A percentile compares a stretch with the other conserved stretches of the same genome.
Evolutionary conservation across 2,329 filamentous ascomycete species (phyloP).

Genomic region (Fusarium sp.): DNA sequence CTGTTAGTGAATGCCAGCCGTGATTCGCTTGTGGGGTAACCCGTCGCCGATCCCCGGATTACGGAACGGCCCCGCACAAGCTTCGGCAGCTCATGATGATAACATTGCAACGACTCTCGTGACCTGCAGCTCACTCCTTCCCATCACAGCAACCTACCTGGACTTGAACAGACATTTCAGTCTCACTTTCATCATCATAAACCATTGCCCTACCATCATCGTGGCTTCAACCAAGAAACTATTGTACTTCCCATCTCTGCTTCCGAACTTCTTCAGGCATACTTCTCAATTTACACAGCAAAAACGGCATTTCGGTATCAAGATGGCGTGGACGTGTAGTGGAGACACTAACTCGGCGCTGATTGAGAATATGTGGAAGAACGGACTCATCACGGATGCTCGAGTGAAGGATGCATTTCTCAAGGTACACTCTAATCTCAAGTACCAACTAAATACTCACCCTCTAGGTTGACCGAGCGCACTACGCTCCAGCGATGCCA

Average conservation of each 20-base stretch:
- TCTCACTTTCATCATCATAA: too few relatives aligned
- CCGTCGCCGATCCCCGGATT: constrained; percentile 40
- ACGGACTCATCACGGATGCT: constrained; percentile 78
- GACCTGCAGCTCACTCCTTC: background rate
- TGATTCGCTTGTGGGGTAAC: constrained; percentile 36
- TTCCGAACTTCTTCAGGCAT: constrained; percentile 2
- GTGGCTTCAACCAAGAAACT: constrained; percentile 30
- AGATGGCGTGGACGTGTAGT: constrained; percentile 92
- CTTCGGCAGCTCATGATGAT: constrained; percentile 40
- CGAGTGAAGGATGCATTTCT: constrained; percentile 85
- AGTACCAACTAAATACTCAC: background rate
- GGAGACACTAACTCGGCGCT: constrained; percentile 80
- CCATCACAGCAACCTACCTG: background rate
- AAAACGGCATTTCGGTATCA: constrained; percentile 38
- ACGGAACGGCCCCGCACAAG: constrained; percentile 46
- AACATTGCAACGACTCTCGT: constrained; percentile 10
- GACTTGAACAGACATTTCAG: too few relatives aligned
- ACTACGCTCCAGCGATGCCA: constrained; percentile 79
- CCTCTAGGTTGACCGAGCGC: constrained; percentile 82
- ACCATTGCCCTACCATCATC: background rate
- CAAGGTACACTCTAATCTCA: constrained; percentile 61
- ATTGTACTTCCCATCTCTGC: background rate
- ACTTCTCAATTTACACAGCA: constrained; percentile 16
- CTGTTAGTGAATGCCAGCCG: constrained; percentile 19
- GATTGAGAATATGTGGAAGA: constrained; percentile 79